These are phyloP conservation scores for Staphylotrichum longicolle DNA, from an alignment of 495 filamentous ascomycete genomes.

Conservation along the genomic window DNA sequence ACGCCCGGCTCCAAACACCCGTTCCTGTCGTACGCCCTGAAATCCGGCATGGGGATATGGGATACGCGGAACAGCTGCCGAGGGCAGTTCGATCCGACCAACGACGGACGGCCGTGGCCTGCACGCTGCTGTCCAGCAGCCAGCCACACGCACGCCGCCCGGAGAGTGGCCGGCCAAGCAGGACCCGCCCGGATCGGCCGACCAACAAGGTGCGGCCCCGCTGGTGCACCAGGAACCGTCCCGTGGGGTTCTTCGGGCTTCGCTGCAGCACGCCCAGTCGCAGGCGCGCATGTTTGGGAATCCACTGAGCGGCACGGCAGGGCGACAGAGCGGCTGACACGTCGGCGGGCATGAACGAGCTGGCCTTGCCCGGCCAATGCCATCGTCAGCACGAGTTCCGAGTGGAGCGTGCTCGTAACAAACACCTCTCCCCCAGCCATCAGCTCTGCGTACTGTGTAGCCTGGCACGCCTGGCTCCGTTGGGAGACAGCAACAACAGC, in stretches of 20 bases:
- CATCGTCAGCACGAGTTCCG: neutral
- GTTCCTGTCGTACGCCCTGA: neutral
- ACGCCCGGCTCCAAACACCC: too few species aligned
- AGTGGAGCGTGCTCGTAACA: neutral
- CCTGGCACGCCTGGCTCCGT: neutral
- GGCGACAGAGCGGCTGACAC: constrained; percentile 16
- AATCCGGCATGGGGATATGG: constrained; percentile 1
- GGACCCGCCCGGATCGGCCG: constrained; percentile 7
- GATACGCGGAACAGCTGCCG: constrained; percentile 8
- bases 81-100: neutral
- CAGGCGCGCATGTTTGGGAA: neutral
- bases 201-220: constrained; percentile 7
- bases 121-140: neutral
- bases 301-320: constrained; percentile 10
- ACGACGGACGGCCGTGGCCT: neutral
- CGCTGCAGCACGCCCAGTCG: constrained; percentile 12
- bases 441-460: too few species aligned
- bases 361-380: constrained; percentile 6
- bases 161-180: constrained; percentile 1
- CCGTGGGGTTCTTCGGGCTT: constrained; percentile 20
- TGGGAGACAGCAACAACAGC: neutral
- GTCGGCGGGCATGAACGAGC: constrained; percentile 13
- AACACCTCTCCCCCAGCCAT: neutral
- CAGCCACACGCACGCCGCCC: neutral
- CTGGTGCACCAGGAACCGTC: neutral